Percentiles rank a stretch among this genome's conserved stretches.
Conservation (phyloP, 495 filamentous ascomycete genomes). For the Alectoria sarmentosa region DNA sequence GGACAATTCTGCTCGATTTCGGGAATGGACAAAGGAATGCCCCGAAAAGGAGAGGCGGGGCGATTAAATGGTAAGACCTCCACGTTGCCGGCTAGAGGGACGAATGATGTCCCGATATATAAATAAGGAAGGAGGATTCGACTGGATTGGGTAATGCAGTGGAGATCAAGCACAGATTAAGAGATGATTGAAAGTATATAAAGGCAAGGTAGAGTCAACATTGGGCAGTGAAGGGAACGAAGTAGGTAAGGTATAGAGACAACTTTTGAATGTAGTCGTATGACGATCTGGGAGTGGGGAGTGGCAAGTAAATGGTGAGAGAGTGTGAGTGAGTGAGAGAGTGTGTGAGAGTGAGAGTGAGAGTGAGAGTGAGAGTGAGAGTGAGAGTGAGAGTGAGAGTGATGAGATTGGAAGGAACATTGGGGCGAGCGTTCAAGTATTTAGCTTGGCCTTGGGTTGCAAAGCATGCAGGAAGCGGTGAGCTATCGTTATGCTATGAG, state of each 20-base stretch:
- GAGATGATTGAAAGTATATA: not conserved
- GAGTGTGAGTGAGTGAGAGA: too few species aligned
- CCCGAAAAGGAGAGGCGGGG: conserved; percentile 19
- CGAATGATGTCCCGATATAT: conserved; percentile 26
- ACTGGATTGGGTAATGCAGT: conserved; percentile 10
- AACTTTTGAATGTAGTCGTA: too few species aligned
- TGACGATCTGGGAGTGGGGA: not conserved
- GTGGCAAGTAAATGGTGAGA: too few species aligned
- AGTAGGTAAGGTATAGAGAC: not conserved
- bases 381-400: conserved; percentile 29
- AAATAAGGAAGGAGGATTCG: conserved; percentile 24
- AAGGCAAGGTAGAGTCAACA: not conserved
- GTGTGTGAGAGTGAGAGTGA: too few species aligned
- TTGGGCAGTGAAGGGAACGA: not conserved
- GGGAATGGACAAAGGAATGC: conserved; percentile 16
- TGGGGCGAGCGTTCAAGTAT: conserved; percentile 13
- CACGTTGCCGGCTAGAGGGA: conserved; percentile 28
- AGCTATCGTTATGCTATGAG: conserved; percentile 8
- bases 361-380: too few species aligned
- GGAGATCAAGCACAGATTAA: not conserved
- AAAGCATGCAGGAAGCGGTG: conserved; percentile 5
- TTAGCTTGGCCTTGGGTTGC: conserved; percentile 8
- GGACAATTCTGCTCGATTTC: conserved; percentile 18
- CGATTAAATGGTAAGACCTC: conserved; percentile 21
- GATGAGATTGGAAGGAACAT: conserved; percentile 32